Evolutionary conservation across 306 rosid genomes (phyloP).

Genomic region (Neltuma alba): DNA sequence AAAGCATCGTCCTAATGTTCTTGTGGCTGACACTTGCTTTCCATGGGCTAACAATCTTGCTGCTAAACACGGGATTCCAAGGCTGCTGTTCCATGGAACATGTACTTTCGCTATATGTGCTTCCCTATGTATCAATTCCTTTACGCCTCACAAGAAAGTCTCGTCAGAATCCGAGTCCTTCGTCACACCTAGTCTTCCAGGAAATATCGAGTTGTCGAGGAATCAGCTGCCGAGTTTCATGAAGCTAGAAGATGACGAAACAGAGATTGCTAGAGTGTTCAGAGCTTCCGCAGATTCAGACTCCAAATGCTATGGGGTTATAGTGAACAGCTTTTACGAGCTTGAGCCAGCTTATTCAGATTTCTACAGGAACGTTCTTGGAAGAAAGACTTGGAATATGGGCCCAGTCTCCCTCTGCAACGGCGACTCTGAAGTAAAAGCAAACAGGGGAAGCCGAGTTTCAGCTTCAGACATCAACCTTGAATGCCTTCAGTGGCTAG

Average conservation of each 20-base stretch:
- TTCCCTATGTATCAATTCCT: neutral
- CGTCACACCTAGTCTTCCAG: constrained; percentile 42
- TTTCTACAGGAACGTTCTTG: constrained; percentile 27
- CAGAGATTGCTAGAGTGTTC: neutral
- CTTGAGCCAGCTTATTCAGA: constrained; percentile 36
- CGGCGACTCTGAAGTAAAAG: constrained; percentile 4
- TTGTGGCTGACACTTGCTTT: constrained; percentile 36
- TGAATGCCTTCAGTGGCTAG: constrained; percentile 44
- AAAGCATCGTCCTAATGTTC: constrained; percentile 34
- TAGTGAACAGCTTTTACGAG: constrained; percentile 44
- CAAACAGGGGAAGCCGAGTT: constrained; percentile 18
- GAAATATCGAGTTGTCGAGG: constrained; percentile 30
- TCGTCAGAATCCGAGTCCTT: constrained; percentile 36
- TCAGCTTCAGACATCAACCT: constrained; percentile 21
- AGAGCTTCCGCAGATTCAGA: constrained; percentile 1
- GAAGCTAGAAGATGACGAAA: constrained; percentile 18
- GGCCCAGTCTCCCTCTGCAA: constrained; percentile 33
- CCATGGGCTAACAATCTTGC: constrained; percentile 42
- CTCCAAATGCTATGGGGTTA: constrained; percentile 22
- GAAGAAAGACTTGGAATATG: constrained; percentile 36
- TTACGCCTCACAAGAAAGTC: constrained; percentile 30
- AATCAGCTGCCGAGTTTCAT: constrained; percentile 7
- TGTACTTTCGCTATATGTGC: constrained; percentile 35
- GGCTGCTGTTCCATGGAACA: constrained; percentile 45
- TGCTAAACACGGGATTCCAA: constrained; percentile 42